A percentile compares a stretch with the other conserved stretches of the same genome.
Evolutionary conservation across 2,329 filamentous ascomycete genomes (phyloP).

Genomic region (Alternaria arbusti): DNA sequence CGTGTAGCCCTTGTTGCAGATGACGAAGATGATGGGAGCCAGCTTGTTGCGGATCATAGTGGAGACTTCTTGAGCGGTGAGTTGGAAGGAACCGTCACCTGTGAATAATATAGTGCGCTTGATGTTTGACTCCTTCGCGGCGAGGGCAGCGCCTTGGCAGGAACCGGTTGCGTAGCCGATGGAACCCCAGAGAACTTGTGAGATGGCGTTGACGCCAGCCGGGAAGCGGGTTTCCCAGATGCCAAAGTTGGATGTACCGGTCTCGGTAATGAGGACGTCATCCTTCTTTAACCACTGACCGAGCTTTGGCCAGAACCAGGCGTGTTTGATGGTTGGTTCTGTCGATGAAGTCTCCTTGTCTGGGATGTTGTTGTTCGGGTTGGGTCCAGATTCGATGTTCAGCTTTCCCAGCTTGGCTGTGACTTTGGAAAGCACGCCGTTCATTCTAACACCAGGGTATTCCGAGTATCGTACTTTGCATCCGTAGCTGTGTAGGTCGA

Average conservation of each 20-base stretch:
- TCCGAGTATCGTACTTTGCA: conserved; percentile 78
- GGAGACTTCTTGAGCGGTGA: conserved; percentile 82
- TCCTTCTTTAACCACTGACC: conserved; percentile 73
- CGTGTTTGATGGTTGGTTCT: conserved; percentile 66
- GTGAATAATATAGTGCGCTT: conserved; percentile 81
- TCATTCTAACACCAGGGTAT: conserved; percentile 79
- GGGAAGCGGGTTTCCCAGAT: conserved; percentile 87
- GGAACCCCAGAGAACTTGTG: conserved; percentile 75
- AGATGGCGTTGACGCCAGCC: conserved; percentile 76
- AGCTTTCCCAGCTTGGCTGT: conserved; percentile 65
- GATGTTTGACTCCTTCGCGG: conserved; percentile 67
- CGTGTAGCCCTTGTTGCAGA: conserved; percentile 88
- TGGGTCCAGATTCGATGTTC: conserved; percentile 59
- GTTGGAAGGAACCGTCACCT: conserved; percentile 86
- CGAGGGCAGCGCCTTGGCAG: conserved; percentile 73
- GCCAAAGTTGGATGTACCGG: conserved; percentile 86
- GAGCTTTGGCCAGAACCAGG: conserved; percentile 78
- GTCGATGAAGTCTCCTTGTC: conserved; percentile 37
- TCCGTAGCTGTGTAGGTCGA: conserved; percentile 79
- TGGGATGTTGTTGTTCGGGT: conserved; percentile 61
- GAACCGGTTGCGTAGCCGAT: conserved; percentile 71
- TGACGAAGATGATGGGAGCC: conserved; percentile 81
- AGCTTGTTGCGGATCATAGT: conserved; percentile 80
- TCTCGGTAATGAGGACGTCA: conserved; percentile 85
- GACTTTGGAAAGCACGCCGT: conserved; percentile 76